Evolutionary conservation across 345 rosid species (phyloP).

Genomic region (Lagerstroemia speciosa): DNA sequence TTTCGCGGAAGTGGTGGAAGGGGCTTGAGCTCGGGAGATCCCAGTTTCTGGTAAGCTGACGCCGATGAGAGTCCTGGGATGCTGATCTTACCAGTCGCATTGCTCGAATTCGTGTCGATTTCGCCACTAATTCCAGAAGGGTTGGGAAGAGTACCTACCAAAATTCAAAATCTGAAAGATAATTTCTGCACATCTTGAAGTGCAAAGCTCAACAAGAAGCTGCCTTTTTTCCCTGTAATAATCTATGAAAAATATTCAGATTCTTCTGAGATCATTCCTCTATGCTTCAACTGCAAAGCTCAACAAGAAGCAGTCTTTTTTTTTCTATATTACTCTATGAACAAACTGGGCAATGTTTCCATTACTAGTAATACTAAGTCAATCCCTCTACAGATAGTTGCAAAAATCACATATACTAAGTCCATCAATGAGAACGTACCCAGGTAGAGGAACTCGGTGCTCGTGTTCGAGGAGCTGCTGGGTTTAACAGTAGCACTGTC

Average conservation of each 20-base stretch:
- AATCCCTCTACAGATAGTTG: not conserved
- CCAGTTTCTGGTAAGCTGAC: conserved; percentile 44
- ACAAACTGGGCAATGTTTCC: not conserved
- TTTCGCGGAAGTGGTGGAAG: conserved; percentile 74
- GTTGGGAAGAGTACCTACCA: conserved; percentile 39
- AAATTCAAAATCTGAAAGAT: not conserved
- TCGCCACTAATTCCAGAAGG: conserved; percentile 28
- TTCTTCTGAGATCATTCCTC: too few relatives aligned
- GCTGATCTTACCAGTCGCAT: conserved; percentile 32
- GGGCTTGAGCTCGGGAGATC: conserved; percentile 89
- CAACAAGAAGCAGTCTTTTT: not conserved
- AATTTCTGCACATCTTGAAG: not conserved
- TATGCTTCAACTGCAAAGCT: not conserved
- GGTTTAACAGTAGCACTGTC: conserved; percentile 32
- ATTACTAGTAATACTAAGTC: not conserved
- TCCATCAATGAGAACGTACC: conserved; percentile 20
- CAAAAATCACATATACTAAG: not conserved
- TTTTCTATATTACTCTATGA: too few relatives aligned
- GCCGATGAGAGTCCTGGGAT: conserved; percentile 24
- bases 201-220: not conserved
- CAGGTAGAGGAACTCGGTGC: conserved; percentile 79
- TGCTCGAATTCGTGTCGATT: conserved; percentile 24
- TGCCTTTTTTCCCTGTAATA: not conserved
- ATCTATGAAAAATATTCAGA: too few relatives aligned
- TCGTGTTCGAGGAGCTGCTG: conserved; percentile 29